Percentiles rank a stretch among this genome's conserved stretches.
Evolutionary conservation across 768 basidiomycete genomes (phyloP).

Genomic region (Tephrocybe rancida): DNA sequence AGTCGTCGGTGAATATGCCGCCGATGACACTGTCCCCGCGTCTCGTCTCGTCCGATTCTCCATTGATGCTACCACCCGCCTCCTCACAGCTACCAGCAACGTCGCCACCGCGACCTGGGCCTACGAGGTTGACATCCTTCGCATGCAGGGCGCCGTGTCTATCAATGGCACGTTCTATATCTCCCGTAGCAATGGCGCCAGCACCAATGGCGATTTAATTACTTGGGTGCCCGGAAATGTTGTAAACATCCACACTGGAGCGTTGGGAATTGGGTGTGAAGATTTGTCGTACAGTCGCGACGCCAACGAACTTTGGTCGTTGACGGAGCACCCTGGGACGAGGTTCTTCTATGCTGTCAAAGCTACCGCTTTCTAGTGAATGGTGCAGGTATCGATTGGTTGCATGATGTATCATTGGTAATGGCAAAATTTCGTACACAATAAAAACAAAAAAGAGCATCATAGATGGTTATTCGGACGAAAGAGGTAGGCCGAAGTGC

Average conservation of each 20-base stretch:
- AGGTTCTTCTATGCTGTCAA: conserved; percentile 12
- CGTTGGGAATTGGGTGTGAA: conserved; percentile 8
- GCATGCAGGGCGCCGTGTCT: conserved; percentile 16
- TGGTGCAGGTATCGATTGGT: too few relatives aligned
- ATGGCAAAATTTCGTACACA: too few relatives aligned
- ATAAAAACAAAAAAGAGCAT: too few relatives aligned
- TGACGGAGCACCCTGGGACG: conserved; percentile 11
- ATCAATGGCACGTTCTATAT: conserved; percentile 16
- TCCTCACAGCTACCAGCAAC: conserved; percentile 7
- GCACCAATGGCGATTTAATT: conserved; percentile 13
- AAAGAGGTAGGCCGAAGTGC: too few relatives aligned
- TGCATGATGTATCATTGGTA: too few relatives aligned
- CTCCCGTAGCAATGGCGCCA: conserved; percentile 13
- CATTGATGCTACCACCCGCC: conserved; percentile 15
- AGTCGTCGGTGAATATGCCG: conserved; percentile 15
- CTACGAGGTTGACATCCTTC: conserved; percentile 15
- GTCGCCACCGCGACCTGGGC: conserved; percentile 18
- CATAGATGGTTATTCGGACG: too few relatives aligned
- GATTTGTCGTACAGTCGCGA: conserved; percentile 13
- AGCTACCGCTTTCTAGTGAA: conserved; percentile 10
- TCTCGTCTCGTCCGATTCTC: conserved; percentile 14
- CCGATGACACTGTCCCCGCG: conserved; percentile 7
- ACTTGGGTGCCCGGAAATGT: conserved; percentile 12
- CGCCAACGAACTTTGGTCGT: conserved; percentile 12
- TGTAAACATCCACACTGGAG: conserved; percentile 1